Evolutionary conservation across 345 rosid genomes (phyloP).

Genomic region (Brassica rapa): DNA sequence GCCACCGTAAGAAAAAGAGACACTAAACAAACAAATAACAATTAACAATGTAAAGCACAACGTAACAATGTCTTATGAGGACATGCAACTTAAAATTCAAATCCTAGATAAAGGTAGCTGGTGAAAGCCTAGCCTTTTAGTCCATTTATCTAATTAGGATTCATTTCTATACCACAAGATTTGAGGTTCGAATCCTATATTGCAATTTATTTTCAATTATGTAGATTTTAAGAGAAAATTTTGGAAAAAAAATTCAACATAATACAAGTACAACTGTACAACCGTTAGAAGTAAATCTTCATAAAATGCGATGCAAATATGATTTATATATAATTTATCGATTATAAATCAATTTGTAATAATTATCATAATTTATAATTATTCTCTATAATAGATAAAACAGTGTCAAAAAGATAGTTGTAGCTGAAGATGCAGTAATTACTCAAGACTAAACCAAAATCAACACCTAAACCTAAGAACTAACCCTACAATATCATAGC

Average conservation of each 20-base stretch:
- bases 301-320: not conserved
- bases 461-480: not conserved
- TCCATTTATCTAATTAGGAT: not conserved
- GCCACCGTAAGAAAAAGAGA: constrained; percentile 5
- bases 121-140: not conserved
- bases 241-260: no score
- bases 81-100: not conserved
- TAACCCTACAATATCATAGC: not conserved
- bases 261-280: not conserved
- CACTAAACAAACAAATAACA: not conserved
- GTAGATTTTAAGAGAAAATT: not conserved
- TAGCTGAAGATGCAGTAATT: not conserved
- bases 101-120: not conserved
- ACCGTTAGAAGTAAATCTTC: not conserved
- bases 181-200: not conserved
- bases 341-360: not conserved
- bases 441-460: not conserved
- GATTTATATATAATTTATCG: not conserved
- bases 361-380: not conserved
- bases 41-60: not conserved
- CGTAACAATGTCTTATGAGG: not conserved
- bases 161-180: not conserved
- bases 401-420: not conserved
- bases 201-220: not conserved
- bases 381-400: not conserved